Evolutionary conservation across 2,329 filamentous ascomycete species (phyloP).

Genomic region (Venturiaceae sp.): DNA sequence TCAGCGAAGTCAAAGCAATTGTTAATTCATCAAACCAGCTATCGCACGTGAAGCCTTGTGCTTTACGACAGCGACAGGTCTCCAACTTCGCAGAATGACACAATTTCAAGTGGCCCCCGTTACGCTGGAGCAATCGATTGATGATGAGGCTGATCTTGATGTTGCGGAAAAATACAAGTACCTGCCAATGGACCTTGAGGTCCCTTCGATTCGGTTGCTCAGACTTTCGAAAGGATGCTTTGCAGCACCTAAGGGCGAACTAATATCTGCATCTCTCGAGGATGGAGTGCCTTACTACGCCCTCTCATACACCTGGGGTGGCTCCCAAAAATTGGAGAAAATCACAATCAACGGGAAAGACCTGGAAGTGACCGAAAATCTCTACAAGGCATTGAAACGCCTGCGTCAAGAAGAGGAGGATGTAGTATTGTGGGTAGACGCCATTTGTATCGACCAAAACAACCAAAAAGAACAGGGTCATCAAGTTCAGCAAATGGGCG

Average conservation of each 20-base stretch:
- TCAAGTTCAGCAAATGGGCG: constrained; percentile 10
- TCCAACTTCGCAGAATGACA: too few species aligned
- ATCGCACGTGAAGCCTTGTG: too few species aligned
- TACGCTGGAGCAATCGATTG: too few species aligned
- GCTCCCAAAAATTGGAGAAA: background rate
- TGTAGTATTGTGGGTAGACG: constrained; percentile 9
- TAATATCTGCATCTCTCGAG: too few species aligned
- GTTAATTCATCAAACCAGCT: too few species aligned
- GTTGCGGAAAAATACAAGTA: too few species aligned
- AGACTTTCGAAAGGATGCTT: background rate
- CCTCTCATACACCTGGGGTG: background rate
- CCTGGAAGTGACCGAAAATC: background rate
- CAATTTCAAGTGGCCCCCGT: too few species aligned
- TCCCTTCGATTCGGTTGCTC: background rate
- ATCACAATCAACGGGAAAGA: background rate
- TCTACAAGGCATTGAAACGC: background rate
- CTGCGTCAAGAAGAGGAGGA: background rate
- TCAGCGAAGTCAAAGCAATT: too few species aligned
- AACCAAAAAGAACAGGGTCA: background rate
- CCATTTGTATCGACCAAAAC: too few species aligned
- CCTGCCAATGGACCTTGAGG: background rate
- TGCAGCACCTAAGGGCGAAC: background rate
- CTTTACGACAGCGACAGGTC: too few species aligned
- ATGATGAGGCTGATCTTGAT: too few species aligned
- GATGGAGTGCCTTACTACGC: background rate